Conservation (phyloP, 2,329 filamentous ascomycete genomes). For the Aspergillus tanneri region DNA sequence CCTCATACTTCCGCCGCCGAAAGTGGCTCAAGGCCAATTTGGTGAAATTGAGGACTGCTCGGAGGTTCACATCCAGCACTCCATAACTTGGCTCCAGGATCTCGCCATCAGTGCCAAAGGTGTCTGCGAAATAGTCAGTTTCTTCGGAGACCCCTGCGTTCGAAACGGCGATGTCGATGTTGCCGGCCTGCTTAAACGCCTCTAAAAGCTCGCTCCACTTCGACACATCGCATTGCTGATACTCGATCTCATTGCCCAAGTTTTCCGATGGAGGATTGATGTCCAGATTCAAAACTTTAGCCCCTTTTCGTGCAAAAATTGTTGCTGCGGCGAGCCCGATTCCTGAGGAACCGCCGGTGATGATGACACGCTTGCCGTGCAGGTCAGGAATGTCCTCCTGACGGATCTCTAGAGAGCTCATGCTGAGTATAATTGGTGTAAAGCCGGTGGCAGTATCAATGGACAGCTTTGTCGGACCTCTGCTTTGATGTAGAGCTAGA, state of each 20-base stretch:
- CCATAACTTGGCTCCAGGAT: constrained; percentile 29
- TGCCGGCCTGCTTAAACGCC: constrained; percentile 23
- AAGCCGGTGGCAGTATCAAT: no score
- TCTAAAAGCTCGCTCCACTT: constrained; percentile 22
- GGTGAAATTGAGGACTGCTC: constrained; percentile 31
- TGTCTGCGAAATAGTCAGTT: constrained; percentile 27
- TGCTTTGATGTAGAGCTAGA: no score
- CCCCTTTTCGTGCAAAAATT: constrained; percentile 39
- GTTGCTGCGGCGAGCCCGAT: constrained; percentile 47
- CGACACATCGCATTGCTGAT: constrained; percentile 28
- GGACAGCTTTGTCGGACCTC: no score
- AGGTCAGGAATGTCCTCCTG: no score
- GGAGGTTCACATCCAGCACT: constrained; percentile 39
- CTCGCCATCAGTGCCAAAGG: constrained; percentile 27
- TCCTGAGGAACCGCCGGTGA: constrained; percentile 36
- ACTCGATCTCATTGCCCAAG: constrained; percentile 18
- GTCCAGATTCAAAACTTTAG: constrained; percentile 44
- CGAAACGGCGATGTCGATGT: constrained; percentile 35
- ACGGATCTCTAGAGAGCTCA: no score
- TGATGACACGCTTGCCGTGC: no score
- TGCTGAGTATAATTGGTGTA: no score
- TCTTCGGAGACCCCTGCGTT: constrained; percentile 38
- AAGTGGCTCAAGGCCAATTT: constrained; percentile 32
- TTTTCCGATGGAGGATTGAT: constrained; percentile 25
- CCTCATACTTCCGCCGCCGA: constrained; percentile 2